Evolutionary conservation across 192 early-diverging fungal genomes (phyloP).

Genomic region (Mortierella alpina): DNA sequence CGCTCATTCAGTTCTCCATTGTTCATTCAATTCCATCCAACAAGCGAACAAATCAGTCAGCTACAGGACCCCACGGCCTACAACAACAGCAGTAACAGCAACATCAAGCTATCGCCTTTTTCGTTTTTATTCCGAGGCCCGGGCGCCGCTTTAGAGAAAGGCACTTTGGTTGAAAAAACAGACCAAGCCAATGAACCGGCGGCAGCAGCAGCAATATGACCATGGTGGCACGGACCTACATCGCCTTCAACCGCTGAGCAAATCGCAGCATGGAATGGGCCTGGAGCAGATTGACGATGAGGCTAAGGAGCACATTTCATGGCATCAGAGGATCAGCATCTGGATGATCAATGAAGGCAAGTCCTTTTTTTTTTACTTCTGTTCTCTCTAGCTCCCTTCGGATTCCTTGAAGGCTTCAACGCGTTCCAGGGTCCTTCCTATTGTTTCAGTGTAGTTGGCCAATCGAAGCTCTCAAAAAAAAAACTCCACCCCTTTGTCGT

Average conservation of each 20-base stretch:
- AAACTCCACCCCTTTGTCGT: too few species aligned
- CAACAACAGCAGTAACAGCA: too few species aligned
- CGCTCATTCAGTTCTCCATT: too few species aligned
- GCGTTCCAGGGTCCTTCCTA: not conserved
- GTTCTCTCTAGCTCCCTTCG: not conserved
- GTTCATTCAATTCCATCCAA: too few species aligned
- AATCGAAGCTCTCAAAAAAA: not conserved
- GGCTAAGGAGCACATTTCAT: conserved; percentile 10
- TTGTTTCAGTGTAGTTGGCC: not conserved
- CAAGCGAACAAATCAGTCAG: too few species aligned
- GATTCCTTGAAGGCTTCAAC: not conserved
- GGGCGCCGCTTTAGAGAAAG: too few species aligned
- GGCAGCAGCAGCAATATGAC: not conserved
- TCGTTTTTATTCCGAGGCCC: too few species aligned
- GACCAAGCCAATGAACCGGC: not conserved
- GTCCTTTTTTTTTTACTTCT: not conserved
- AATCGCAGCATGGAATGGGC: not conserved
- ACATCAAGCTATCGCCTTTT: too few species aligned
- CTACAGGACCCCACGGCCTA: too few species aligned
- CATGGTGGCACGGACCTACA: not conserved
- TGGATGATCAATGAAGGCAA: conserved; percentile 62
- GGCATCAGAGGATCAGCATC: conserved; percentile 48
- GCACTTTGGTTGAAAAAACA: not conserved
- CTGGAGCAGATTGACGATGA: not conserved
- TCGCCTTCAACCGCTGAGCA: not conserved